Evolutionary conservation across 306 rosid genomes (phyloP).

Genomic region (Vachellia collinsii): DNA sequence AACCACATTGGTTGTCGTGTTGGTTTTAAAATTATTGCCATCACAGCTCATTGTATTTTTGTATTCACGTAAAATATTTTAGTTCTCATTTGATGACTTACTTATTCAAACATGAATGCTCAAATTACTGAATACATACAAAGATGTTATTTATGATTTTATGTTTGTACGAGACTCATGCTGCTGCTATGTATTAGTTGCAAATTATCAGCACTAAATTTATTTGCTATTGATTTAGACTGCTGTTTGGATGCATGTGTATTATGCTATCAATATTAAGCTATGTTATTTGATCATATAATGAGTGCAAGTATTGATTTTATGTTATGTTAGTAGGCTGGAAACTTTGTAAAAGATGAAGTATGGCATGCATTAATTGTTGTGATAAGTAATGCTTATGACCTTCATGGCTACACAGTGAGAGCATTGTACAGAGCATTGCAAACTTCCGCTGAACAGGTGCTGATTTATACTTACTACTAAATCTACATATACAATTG

Average conservation of each 20-base stretch:
- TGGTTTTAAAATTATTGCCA: background rate
- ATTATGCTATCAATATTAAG: conserved; percentile 23
- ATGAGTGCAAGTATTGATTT: conserved; percentile 52
- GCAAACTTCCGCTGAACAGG: conserved; percentile 86
- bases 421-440: conserved; percentile 87
- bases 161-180: conserved; percentile 25
- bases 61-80: background rate
- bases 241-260: conserved; percentile 29
- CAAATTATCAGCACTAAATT: conserved; percentile 25
- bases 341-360: conserved; percentile 96
- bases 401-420: conserved; percentile 94
- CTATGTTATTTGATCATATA: conserved; percentile 23
- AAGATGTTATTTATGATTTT: conserved; percentile 13
- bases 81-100: conserved; percentile 17
- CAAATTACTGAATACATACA: conserved; percentile 20
- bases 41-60: conserved; percentile 19
- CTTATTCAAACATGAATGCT: conserved; percentile 5
- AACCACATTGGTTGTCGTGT: too few relatives aligned
- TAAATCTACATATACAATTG: conserved; percentile 31
- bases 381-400: conserved; percentile 89
- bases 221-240: conserved; percentile 25
- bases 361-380: conserved; percentile 92
- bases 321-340: conserved; percentile 93
- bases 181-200: conserved; percentile 21
- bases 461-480: conserved; percentile 39